Evolutionary conservation across 768 basidiomycete genomes (phyloP), one percentile per base, ranked within the genome.

Genomic region (Leccinum uliginosum): DNA sequence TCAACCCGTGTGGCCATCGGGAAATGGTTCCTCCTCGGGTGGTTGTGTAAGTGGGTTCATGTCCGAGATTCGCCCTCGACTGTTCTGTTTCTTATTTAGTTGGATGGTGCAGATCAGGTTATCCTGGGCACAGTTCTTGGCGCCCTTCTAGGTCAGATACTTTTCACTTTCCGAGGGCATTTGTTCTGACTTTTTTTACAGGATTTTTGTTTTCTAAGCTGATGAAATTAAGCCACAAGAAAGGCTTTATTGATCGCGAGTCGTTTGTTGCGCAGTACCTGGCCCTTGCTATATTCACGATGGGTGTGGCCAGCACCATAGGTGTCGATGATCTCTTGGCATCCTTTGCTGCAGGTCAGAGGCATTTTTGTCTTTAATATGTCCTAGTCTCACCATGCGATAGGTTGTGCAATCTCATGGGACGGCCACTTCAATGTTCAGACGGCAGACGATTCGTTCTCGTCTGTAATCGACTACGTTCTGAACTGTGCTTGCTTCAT

Each of bases 321-420:
- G 93, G 91, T 5, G 89, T 80, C 52, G 93, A 96, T 63, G 93
- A 96, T 66, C 80, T 98, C 11, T 74, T 98, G 40, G 95, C 93
- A 2, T 85, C 91, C 0, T 98, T 97, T 67, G 88, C 89, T 50
- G 86, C 85, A 64, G 89, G 89, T 85, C 45, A 26, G 75, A 54
- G 10, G 6, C n/a, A 12, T 32, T 50, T 32, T 7, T 12, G 14
- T 34, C n/a, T 38, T 6, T 54, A 21, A 3, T 11, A 21, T 9
- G 9, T 52, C 19, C 9, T n/a, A 15, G 52, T 49, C 56, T 55
- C 32, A 57, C 32, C 27, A 34, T n/a, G 48, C n/a, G 6, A 51
- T 34, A 86, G 95, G 95, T 3, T 85, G 80, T 52, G 91, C 95
- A 2, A 88, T 98, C 61, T 91, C 91, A 7, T 95, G 91, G 93